phyloP scores from a whole-genome alignment of 192 early-diverging fungal species.

The Paraglomus occultum region DNA sequence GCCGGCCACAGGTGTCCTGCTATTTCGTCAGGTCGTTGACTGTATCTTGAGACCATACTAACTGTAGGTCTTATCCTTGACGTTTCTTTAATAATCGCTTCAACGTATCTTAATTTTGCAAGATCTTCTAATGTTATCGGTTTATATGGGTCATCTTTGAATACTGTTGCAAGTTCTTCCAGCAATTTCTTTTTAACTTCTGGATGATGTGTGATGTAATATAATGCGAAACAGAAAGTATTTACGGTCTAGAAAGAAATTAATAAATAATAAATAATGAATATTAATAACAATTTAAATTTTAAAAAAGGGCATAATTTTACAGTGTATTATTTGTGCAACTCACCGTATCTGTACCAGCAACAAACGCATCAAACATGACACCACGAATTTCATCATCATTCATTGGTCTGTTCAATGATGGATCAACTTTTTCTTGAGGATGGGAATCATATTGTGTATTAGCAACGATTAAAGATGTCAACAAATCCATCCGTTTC shows the following conservation, averaged over 20 bases:
- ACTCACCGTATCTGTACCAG: slow-evolving; percentile 14
- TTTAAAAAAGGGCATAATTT: not conserved
- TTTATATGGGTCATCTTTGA: not conserved
- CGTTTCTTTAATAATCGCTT: slow-evolving; percentile 12
- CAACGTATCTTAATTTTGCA: slow-evolving; percentile 11
- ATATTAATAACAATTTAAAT: not conserved
- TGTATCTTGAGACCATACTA: not conserved
- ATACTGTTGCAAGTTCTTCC: not conserved
- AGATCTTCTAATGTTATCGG: slow-evolving; percentile 19
- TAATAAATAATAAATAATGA: not conserved
- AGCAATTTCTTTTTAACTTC: slow-evolving; percentile 8
- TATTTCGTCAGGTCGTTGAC: not conserved
- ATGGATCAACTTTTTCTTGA: not conserved
- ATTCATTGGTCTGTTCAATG: not conserved
- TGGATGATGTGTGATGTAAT: not conserved
- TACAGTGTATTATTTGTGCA: not conserved
- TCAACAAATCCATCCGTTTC: slow-evolving; percentile 20
- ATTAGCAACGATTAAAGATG: slow-evolving; percentile 8
- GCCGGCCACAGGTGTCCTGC: not conserved
- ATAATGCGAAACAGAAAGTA: slow-evolving; percentile 4
- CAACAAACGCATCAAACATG: slow-evolving; percentile 11
- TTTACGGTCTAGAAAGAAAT: slow-evolving; percentile 7
- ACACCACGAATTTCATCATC: slow-evolving; percentile 12
- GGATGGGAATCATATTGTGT: slow-evolving; percentile 13
- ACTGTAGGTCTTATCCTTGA: slow-evolving; percentile 8